Conservation (phyloP, 257 asterid genomes). For the Penstemon barbatus region DNA sequence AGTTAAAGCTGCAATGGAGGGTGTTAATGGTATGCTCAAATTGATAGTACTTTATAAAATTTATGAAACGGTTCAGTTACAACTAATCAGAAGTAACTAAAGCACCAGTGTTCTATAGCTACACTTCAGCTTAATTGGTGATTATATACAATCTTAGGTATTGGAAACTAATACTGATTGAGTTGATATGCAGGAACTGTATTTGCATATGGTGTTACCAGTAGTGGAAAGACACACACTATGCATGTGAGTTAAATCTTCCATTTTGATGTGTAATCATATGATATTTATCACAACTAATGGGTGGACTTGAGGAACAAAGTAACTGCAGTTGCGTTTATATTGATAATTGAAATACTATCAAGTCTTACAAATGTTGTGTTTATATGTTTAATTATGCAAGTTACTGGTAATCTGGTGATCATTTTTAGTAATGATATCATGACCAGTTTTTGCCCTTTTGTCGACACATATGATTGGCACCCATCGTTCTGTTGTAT, state of each 20-base stretch:
- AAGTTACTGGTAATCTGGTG: background rate
- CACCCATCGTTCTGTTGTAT: constrained; percentile 5
- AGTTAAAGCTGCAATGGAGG: constrained; percentile 97
- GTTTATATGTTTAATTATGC: constrained; percentile 6
- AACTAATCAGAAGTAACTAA: background rate
- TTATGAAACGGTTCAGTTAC: background rate
- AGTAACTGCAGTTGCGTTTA: background rate
- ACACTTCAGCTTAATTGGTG: background rate
- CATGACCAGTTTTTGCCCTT: background rate
- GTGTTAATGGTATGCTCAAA: constrained; percentile 74
- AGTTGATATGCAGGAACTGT: constrained; percentile 80
- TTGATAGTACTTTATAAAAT: constrained; percentile 9
- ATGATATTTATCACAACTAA: constrained; percentile 3
- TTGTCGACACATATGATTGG: constrained; percentile 11
- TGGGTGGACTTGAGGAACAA: constrained; percentile 24
- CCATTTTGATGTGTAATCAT: constrained; percentile 24
- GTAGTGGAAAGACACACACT: constrained; percentile 99
- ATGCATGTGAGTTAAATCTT: constrained; percentile 81
- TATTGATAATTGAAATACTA: constrained; percentile 10
- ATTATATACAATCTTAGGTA: constrained; percentile 3
- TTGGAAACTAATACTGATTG: constrained; percentile 30
- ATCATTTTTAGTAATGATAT: constrained; percentile 9
- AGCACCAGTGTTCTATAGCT: constrained; percentile 18
- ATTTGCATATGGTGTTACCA: constrained; percentile 99
- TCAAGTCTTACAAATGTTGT: constrained; percentile 8